Evolutionary conservation across 768 basidiomycete species (phyloP).

Genomic region (Auriscalpium vulgare): DNA sequence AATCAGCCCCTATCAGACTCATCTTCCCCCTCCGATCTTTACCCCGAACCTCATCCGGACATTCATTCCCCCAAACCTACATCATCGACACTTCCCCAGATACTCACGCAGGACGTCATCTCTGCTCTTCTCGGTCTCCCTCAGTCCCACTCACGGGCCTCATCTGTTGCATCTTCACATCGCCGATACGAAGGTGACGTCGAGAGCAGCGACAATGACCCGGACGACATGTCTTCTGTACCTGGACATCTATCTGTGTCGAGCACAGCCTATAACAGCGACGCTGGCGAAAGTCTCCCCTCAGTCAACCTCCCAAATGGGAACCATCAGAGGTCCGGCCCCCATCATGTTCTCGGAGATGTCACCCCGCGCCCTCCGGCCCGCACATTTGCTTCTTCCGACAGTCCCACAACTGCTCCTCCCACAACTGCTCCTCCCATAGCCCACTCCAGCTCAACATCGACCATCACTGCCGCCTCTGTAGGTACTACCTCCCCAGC

Average conservation of each 20-base stretch:
- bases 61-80: constrained; percentile 55
- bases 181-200: constrained; percentile 29
- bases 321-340: neutral
- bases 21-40: constrained; percentile 8
- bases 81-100: constrained; percentile 45
- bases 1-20: constrained; percentile 9
- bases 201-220: constrained; percentile 24
- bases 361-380: constrained; percentile 53
- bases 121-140: constrained; percentile 53
- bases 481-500: neutral
- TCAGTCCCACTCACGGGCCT: constrained; percentile 27
- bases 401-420: constrained; percentile 7
- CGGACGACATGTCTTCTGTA: constrained; percentile 14
- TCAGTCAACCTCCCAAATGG: constrained; percentile 9
- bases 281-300: constrained; percentile 4
- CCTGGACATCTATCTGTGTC: constrained; percentile 11
- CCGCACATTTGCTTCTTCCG: constrained; percentile 9
- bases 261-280: constrained; percentile 9
- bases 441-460: constrained; percentile 1
- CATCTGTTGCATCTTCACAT: constrained; percentile 24
- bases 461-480: neutral
- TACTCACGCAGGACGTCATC: constrained; percentile 66
- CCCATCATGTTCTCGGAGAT: constrained; percentile 29
- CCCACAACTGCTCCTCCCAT: constrained; percentile 1
- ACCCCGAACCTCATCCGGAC: constrained; percentile 30